Conservation (phyloP, 352 stramenopile genomes). For the Globisporangium emineosum region DNA sequence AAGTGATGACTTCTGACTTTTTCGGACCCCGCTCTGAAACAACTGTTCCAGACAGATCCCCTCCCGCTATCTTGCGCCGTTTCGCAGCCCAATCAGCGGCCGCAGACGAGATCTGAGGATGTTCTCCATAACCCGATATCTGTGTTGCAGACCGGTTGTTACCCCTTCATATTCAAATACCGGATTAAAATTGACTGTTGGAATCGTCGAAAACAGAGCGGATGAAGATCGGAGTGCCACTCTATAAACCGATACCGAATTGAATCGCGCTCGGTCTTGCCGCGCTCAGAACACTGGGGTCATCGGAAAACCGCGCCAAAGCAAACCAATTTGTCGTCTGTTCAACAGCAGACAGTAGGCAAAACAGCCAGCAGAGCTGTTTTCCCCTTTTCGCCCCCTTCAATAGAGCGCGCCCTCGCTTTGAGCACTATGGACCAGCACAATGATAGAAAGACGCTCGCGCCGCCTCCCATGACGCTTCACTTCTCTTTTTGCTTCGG, state of each 20-base stretch:
- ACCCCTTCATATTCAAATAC: no score
- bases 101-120: no score
- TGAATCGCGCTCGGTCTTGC: background rate
- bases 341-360: constrained; percentile 1
- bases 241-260: constrained; percentile 1
- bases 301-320: constrained; percentile 14
- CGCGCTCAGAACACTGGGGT: constrained; percentile 1
- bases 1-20: no score
- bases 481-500: constrained; percentile 16
- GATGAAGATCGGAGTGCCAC: background rate
- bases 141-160: no score
- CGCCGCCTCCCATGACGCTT: constrained; percentile 16
- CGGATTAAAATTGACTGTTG: no score
- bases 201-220: no score
- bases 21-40: no score
- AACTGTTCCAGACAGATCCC: no score
- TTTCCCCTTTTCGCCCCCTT: background rate
- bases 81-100: no score
- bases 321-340: background rate
- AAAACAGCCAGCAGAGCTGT: background rate
- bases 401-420: constrained; percentile 7
- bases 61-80: no score
- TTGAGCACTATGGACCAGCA: constrained; percentile 1
- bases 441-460: background rate
- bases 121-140: no score